phyloP scores from a whole-genome alignment of 352 stramenopile species.

The Phytopythium mirpurense region DNA sequence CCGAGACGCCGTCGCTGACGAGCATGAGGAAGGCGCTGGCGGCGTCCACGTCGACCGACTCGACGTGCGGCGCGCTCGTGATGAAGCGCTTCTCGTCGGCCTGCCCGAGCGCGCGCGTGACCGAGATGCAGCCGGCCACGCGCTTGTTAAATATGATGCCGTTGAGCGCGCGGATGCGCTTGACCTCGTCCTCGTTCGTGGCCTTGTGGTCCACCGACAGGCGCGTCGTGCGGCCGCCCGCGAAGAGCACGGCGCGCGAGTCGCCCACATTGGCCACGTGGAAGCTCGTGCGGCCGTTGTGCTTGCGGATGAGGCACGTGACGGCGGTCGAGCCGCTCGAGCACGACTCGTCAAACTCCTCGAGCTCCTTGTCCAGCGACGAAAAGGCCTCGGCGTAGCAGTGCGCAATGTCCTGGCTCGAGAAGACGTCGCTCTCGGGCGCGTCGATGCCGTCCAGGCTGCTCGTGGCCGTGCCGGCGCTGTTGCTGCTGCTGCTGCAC shows the following conservation, averaged over 20 bases:
- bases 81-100: conserved; percentile 81
- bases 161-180: conserved; percentile 63
- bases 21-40: conserved; percentile 68
- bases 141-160: conserved; percentile 85
- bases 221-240: conserved; percentile 36
- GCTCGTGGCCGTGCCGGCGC: conserved; percentile 42
- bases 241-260: conserved; percentile 68
- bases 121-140: conserved; percentile 61
- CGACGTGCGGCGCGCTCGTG: conserved; percentile 53
- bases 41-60: conserved; percentile 42
- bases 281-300: conserved; percentile 51
- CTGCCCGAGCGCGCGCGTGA: conserved; percentile 74
- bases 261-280: conserved; percentile 78
- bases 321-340: conserved; percentile 71
- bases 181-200: conserved; percentile 69
- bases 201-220: conserved; percentile 76
- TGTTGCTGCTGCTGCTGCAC: conserved; percentile 35
- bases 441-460: conserved; percentile 29
- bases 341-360: conserved; percentile 58
- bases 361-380: conserved; percentile 56
- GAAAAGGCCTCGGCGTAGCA: conserved; percentile 61
- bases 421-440: conserved; percentile 38
- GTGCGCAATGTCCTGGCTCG: conserved; percentile 47
- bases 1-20: conserved; percentile 70
- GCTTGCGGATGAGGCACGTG: conserved; percentile 61